A percentile compares a stretch with the other conserved stretches of the same genome.
Evolutionary conservation across 495 filamentous ascomycete species (phyloP).

Genomic region (Neurospora sublineolata): DNA sequence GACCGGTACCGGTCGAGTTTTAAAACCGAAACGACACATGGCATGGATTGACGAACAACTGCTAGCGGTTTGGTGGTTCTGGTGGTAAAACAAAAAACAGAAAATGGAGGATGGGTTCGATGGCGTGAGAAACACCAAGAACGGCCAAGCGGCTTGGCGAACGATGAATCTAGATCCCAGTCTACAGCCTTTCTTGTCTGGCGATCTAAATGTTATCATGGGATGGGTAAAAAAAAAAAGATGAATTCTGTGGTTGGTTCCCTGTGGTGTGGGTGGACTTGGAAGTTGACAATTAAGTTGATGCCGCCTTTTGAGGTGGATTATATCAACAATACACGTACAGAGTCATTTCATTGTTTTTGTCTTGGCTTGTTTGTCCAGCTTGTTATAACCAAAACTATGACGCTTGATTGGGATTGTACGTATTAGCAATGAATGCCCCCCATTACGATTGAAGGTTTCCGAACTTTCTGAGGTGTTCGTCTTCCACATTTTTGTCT

Average conservation of each 20-base stretch:
- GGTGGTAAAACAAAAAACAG: too few species aligned
- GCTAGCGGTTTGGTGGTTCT: too few species aligned
- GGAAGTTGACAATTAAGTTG: not conserved
- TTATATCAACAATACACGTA: too few species aligned
- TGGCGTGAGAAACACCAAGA: not conserved
- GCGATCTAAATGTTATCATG: not conserved
- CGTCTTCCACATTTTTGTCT: not conserved
- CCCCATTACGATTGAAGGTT: not conserved
- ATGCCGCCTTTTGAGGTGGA: not conserved
- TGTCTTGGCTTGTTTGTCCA: too few species aligned
- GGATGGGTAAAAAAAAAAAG: not conserved
- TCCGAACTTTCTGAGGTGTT: not conserved
- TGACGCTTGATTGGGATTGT: not conserved
- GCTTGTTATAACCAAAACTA: too few species aligned
- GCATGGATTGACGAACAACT: not conserved
- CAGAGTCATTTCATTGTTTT: not conserved
- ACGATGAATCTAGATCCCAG: not conserved
- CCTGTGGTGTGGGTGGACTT: not conserved
- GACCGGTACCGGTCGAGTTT: not conserved
- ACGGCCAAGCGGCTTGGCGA: not conserved
- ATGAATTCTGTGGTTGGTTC: not conserved
- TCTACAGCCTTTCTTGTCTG: not conserved
- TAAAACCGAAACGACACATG: not conserved
- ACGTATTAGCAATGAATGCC: not conserved
- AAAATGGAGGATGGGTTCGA: not conserved